A percentile compares a stretch with the other conserved stretches of the same genome.
Conservation (phyloP, 169 alveolate genomes). For the Eimeria necatrix region DNA sequence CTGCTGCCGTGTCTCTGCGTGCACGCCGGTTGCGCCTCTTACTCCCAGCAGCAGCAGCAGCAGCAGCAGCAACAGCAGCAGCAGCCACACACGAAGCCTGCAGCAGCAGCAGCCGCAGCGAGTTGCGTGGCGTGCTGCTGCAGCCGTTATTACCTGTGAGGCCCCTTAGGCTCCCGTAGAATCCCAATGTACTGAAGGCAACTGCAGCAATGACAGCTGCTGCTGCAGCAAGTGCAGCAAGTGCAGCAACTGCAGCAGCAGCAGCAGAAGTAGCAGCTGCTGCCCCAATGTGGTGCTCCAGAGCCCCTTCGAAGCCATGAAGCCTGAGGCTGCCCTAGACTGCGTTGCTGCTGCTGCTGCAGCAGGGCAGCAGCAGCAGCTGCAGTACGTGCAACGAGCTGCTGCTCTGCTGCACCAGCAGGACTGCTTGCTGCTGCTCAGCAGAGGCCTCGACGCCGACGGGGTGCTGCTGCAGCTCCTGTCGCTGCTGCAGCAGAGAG, state of each 20-base stretch:
- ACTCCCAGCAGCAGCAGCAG: neutral
- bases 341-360: constrained; percentile 32
- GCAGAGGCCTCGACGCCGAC: constrained; percentile 51
- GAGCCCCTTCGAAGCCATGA: neutral
- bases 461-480: constrained; percentile 54
- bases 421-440: constrained; percentile 31
- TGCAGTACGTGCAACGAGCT: neutral
- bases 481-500: constrained; percentile 40
- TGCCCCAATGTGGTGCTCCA: neutral
- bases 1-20: neutral
- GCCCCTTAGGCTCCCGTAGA: no score
- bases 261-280: no score
- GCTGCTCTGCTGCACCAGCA: neutral
- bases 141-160: no score
- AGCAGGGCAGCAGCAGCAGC: constrained; percentile 14
- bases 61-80: neutral
- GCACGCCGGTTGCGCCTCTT: neutral
- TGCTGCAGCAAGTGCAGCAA: neutral
- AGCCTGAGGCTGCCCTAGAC: neutral
- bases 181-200: no score
- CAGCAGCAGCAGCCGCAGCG: neutral
- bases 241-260: no score
- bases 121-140: neutral
- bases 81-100: no score
- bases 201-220: neutral